A percentile compares a stretch with the other conserved stretches of the same genome.
Conservation (phyloP, 1,284 basidiomycete genomes). For the Trichosporon sp. region DNA sequence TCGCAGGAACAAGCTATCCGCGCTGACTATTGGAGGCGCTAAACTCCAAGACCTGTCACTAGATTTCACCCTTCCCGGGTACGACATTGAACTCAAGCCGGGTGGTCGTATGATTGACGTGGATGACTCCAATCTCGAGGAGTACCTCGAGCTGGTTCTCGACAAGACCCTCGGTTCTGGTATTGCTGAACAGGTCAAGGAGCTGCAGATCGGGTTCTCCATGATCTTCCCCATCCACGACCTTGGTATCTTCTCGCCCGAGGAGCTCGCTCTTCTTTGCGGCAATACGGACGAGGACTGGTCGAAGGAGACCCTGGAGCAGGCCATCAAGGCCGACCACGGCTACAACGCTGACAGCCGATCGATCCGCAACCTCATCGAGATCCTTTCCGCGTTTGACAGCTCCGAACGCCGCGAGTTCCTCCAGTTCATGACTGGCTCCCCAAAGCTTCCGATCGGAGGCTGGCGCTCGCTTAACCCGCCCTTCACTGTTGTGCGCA, state of each 20-base stretch:
- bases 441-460: constrained; percentile 89
- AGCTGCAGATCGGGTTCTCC: constrained; percentile 81
- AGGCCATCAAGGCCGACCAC: constrained; percentile 94
- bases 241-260: constrained; percentile 86
- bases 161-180: constrained; percentile 80
- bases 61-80: constrained; percentile 95
- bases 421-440: constrained; percentile 96
- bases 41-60: constrained; percentile 80
- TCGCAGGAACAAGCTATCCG: constrained; percentile 50
- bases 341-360: constrained; percentile 94
- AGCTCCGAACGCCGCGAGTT: constrained; percentile 75
- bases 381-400: constrained; percentile 82
- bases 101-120: constrained; percentile 78
- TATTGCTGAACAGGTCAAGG: constrained; percentile 71
- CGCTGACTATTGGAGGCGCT: constrained; percentile 61
- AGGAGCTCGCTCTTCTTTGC: constrained; percentile 90
- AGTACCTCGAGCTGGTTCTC: constrained; percentile 80
- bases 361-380: constrained; percentile 82
- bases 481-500: constrained; percentile 92
- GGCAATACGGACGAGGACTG: constrained; percentile 95
- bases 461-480: constrained; percentile 95
- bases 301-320: constrained; percentile 82
- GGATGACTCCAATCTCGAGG: constrained; percentile 79
- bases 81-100: constrained; percentile 84
- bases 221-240: constrained; percentile 91